These are phyloP conservation scores for Aspergillus versicolor DNA, from an alignment of 2,329 filamentous ascomycete genomes.

Conservation along the genomic window DNA sequence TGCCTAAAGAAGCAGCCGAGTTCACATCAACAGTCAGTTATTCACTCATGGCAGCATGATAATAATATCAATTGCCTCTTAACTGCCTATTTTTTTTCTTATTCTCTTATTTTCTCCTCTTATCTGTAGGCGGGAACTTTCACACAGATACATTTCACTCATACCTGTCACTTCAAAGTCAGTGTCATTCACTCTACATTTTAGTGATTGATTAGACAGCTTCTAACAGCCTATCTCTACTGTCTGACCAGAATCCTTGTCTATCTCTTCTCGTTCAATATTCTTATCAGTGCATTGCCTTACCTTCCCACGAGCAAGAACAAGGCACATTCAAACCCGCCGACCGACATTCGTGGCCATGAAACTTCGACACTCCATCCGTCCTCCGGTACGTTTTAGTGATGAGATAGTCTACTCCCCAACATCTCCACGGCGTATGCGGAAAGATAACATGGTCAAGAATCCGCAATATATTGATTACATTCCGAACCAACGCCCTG, in stretches of 20 bases:
- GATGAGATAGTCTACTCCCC: constrained; percentile 15
- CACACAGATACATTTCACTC: neutral
- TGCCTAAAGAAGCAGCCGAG: neutral
- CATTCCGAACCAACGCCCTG: constrained; percentile 40
- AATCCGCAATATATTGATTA: constrained; percentile 29
- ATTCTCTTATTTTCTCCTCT: neutral
- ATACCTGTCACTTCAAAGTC: neutral
- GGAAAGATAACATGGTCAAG: constrained; percentile 5
- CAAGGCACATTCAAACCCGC: neutral
- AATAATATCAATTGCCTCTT: neutral
- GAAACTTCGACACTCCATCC: constrained; percentile 34
- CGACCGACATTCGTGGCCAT: constrained; percentile 18
- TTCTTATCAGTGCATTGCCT: neutral
- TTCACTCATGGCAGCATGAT: neutral
- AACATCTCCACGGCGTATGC: constrained; percentile 21
- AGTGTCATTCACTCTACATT: neutral
- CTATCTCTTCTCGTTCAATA: neutral
- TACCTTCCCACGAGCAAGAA: neutral
- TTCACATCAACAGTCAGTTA: neutral
- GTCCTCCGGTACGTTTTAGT: constrained; percentile 18
- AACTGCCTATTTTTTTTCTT: neutral
- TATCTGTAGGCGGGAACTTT: neutral
- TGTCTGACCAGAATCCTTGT: neutral
- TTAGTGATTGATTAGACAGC: neutral
- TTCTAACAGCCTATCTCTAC: neutral